Conservation (phyloP, 2,329 filamentous ascomycete genomes). For the Orbilia brochopaga region DNA sequence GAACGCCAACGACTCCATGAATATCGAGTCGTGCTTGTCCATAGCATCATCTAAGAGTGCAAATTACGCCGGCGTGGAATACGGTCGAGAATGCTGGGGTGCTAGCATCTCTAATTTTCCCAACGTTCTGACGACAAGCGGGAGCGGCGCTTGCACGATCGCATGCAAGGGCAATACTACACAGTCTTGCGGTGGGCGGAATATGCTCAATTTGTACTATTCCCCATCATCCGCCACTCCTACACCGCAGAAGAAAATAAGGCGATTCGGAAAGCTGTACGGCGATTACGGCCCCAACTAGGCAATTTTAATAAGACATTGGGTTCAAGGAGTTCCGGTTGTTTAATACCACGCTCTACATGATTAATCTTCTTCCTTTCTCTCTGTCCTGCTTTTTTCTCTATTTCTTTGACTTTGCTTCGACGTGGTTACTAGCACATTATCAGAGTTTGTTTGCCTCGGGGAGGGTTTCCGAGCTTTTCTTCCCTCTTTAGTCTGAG, state of each 20-base stretch:
- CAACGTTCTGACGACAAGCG: slow-evolving; percentile 55
- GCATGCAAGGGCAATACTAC: slow-evolving; percentile 54
- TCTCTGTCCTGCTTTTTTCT: neutral
- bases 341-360: slow-evolving; percentile 8
- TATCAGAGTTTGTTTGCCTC: no score
- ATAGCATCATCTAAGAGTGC: slow-evolving; percentile 53
- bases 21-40: slow-evolving; percentile 53
- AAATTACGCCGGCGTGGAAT: slow-evolving; percentile 55
- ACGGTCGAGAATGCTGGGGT: slow-evolving; percentile 55
- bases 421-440: no score
- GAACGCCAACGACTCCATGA: slow-evolving; percentile 54
- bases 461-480: no score
- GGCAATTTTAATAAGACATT: neutral
- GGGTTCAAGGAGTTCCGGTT: slow-evolving; percentile 30
- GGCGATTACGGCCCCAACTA: slow-evolving; percentile 19
- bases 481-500: no score
- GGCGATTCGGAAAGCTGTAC: slow-evolving; percentile 20
- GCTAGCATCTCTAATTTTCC: slow-evolving; percentile 50
- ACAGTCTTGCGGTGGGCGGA: slow-evolving; percentile 56
- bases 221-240: slow-evolving; percentile 23
- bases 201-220: slow-evolving; percentile 57
- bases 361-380: slow-evolving; percentile 2
- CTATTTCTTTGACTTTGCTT: neutral
- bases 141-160: slow-evolving; percentile 56
- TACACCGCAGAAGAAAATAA: neutral